phyloP scores from a whole-genome alignment of 768 basidiomycete species.

The Leccinum imitatum region DNA sequence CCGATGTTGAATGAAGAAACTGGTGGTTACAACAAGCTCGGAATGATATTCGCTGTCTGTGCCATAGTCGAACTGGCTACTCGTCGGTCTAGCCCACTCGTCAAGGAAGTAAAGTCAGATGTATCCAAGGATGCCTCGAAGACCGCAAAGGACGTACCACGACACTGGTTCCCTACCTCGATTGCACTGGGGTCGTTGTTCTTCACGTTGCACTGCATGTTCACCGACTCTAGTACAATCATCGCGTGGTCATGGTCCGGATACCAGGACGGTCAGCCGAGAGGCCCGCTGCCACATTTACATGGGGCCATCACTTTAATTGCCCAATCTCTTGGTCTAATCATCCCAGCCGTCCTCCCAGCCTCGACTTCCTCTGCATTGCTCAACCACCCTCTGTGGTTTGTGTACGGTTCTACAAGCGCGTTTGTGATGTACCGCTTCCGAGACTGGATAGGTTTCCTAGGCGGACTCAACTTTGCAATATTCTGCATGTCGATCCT shows the following conservation, averaged over 20 bases:
- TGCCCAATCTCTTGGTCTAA: slow-evolving; percentile 57
- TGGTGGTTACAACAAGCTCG: slow-evolving; percentile 69
- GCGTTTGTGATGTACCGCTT: slow-evolving; percentile 57
- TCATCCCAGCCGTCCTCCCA: slow-evolving; percentile 38
- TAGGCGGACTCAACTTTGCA: slow-evolving; percentile 61
- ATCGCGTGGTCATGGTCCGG: slow-evolving; percentile 91
- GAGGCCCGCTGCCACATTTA: slow-evolving; percentile 71
- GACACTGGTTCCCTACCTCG: slow-evolving; percentile 42
- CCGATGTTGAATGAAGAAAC: slow-evolving; percentile 65
- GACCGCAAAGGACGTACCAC: slow-evolving; percentile 10
- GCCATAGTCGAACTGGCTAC: slow-evolving; percentile 57
- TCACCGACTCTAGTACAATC: slow-evolving; percentile 75
- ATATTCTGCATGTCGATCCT: slow-evolving; percentile 64
- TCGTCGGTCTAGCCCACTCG: slow-evolving; percentile 33
- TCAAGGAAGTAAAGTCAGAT: slow-evolving; percentile 3
- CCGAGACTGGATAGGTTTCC: slow-evolving; percentile 68
- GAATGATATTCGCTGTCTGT: slow-evolving; percentile 54
- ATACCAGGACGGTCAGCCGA: slow-evolving; percentile 58
- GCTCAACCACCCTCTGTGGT: slow-evolving; percentile 51
- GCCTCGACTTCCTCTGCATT: slow-evolving; percentile 18
- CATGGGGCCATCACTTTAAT: slow-evolving; percentile 69
- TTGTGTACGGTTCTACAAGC: slow-evolving; percentile 50
- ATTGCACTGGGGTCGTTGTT: slow-evolving; percentile 66
- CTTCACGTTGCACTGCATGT: slow-evolving; percentile 69
- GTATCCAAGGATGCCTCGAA: not conserved